Base-by-base conservation (phyloP, 2,329 filamentous ascomycete species). In the Pseudogymnoascus sp. region DNA sequence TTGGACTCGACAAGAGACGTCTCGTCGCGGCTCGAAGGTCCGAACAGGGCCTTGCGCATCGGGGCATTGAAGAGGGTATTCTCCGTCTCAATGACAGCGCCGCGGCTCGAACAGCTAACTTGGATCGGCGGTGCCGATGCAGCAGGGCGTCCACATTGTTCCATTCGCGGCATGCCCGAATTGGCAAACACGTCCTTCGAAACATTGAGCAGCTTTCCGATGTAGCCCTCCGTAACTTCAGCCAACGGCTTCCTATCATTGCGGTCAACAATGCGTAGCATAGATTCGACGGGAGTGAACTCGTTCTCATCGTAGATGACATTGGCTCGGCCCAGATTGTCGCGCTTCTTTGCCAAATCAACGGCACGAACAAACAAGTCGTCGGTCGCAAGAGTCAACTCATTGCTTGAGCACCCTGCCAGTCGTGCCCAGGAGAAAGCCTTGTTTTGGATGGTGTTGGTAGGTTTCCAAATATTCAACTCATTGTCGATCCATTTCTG, bases 381-480 rank as follows among this genome's bases (percentile, higher is more conserved):
- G 60, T 81, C 79, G 3, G 88, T 88, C 32, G 86, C 81, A 60
- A 80, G 79, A 62, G 87, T 89, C 1, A 85, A 86, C 64, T 97
- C 92, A 8, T 80, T 79, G 1, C 86, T 78, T 12, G 91, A 94
- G 0, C 81, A 78, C 67, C 96, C 90, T 3, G 89, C 84, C 69
- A 99, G 96, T 4, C 91, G 86, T 62, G 97, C 79, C 85, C 91
- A 99, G 0, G 92, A 93, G 73, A 97, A 97, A 1, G 85, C 81
- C 12, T 84, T 82, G 58, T 81, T 79, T 57, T 84, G 77, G 11
- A 81, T 80, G 43, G 97, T 82, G 67, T 97, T 85, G 58, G 93
- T 86, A 0, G 90, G 87, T 1, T 85, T 84, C 86, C 90, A 99
- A 59, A 99, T 86, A 70, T 95, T 97, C 85, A 97, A 87, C 74